Conservation (phyloP, 2,329 filamentous ascomycete genomes). For the Epicoccum nigrum region DNA sequence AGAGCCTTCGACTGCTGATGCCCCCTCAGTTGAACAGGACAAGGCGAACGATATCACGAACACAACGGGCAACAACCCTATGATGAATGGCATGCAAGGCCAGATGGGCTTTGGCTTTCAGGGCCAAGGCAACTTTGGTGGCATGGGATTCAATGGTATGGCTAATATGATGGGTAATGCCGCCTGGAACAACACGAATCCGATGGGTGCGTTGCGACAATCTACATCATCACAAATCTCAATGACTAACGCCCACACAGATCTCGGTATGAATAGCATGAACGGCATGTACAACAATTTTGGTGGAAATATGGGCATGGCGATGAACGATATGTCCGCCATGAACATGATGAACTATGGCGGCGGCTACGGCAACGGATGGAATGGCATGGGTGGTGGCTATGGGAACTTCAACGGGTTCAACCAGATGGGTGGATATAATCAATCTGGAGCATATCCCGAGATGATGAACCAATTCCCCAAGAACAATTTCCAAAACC, state of each 20-base stretch:
- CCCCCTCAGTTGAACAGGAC: conserved; percentile 25
- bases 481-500: conserved; percentile 69
- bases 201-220: conserved; percentile 73
- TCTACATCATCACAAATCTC: conserved; percentile 14
- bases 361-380: conserved; percentile 67
- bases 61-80: conserved; percentile 32
- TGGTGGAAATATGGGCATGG: conserved; percentile 70
- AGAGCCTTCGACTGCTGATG: conserved; percentile 27
- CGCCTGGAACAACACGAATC: conserved; percentile 75
- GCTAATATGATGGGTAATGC: conserved; percentile 54
- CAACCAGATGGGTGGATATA: conserved; percentile 60
- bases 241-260: conserved; percentile 26
- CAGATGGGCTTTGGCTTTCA: conserved; percentile 52
- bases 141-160: conserved; percentile 65
- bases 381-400: conserved; percentile 72
- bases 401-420: conserved; percentile 64
- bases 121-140: conserved; percentile 56
- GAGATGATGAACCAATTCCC: conserved; percentile 60
- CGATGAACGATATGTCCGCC: conserved; percentile 76
- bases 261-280: conserved; percentile 69
- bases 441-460: conserved; percentile 57
- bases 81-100: conserved; percentile 37
- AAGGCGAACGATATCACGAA: conserved; percentile 23
- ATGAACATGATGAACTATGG: conserved; percentile 72
- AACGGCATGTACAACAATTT: conserved; percentile 73